Percentiles rank a stretch among this genome's conserved stretches.
phyloP scores from a whole-genome alignment of 768 basidiomycete genomes.

The Chalciporus sphaerocephalus region DNA sequence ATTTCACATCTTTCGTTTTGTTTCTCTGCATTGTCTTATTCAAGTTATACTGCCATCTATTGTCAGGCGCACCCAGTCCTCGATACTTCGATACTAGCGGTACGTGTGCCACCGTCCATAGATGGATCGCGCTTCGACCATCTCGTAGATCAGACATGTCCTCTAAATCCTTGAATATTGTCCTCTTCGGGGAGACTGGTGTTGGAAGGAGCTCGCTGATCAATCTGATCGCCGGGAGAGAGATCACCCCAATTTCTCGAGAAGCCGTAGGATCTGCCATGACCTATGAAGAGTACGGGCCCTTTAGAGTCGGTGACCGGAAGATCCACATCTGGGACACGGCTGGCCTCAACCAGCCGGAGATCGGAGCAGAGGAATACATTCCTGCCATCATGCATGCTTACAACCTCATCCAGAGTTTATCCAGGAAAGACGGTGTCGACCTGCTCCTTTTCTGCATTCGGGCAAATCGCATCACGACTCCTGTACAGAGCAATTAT shows the following conservation, averaged over 20 bases:
- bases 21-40: too few relatives aligned
- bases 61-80: too few relatives aligned
- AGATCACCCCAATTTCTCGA: slow-evolving; percentile 18
- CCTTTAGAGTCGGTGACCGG: slow-evolving; percentile 15
- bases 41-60: too few relatives aligned
- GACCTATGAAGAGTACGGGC: slow-evolving; percentile 20
- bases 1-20: too few relatives aligned
- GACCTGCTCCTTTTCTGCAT: slow-evolving; percentile 40
- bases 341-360: slow-evolving; percentile 28
- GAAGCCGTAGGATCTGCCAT: slow-evolving; percentile 34
- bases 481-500: slow-evolving; percentile 35
- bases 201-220: slow-evolving; percentile 31
- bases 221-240: slow-evolving; percentile 25
- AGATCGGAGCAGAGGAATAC: slow-evolving; percentile 18
- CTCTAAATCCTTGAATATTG: slow-evolving; percentile 35
- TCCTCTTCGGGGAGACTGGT: slow-evolving; percentile 43
- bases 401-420: slow-evolving; percentile 31
- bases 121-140: too few relatives aligned
- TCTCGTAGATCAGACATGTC: too few relatives aligned
- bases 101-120: too few relatives aligned
- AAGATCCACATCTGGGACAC: slow-evolving; percentile 30
- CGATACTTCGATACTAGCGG: too few relatives aligned
- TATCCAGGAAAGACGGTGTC: slow-evolving; percentile 31
- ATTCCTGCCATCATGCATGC: slow-evolving; percentile 27
- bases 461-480: slow-evolving; percentile 35